Evolutionary conservation across 2,329 filamentous ascomycete species (phyloP).

Genomic region (Bipolaris zeicola): DNA sequence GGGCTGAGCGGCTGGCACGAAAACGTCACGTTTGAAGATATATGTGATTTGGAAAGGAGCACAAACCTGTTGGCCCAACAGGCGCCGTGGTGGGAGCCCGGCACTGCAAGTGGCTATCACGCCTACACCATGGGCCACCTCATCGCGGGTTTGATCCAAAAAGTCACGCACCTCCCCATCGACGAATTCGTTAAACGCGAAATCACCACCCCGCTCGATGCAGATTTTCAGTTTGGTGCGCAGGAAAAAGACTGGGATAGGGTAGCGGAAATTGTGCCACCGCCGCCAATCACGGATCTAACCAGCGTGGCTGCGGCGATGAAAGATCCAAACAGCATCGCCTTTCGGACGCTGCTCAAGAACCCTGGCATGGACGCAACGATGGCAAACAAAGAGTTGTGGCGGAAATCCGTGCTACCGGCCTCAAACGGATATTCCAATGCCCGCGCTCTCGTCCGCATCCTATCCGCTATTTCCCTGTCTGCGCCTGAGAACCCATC

Average conservation of each 20-base stretch:
- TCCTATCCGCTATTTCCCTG: slow-evolving; percentile 18
- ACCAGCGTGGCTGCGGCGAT: neutral
- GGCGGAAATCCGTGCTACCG: slow-evolving; percentile 1
- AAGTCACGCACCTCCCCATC: slow-evolving; percentile 13
- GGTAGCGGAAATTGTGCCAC: slow-evolving; percentile 20
- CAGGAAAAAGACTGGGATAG: slow-evolving; percentile 10
- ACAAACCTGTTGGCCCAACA: slow-evolving; percentile 18
- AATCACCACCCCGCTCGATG: slow-evolving; percentile 63
- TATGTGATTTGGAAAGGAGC: slow-evolving; percentile 13
- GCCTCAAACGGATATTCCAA: slow-evolving; percentile 23
- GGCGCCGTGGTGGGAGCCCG: slow-evolving; percentile 25
- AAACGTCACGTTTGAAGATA: slow-evolving; percentile 7
- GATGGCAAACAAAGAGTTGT: slow-evolving; percentile 6
- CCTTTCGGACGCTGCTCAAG: slow-evolving; percentile 7
- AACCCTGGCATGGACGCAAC: slow-evolving; percentile 17
- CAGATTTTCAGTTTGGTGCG: slow-evolving; percentile 25
- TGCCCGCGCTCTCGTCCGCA: slow-evolving; percentile 15
- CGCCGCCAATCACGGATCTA: slow-evolving; percentile 1
- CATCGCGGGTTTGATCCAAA: slow-evolving; percentile 14
- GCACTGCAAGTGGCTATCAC: slow-evolving; percentile 24
- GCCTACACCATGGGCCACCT: slow-evolving; percentile 22
- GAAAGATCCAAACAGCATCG: neutral
- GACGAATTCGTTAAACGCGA: slow-evolving; percentile 59
- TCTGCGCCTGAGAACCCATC: neutral
- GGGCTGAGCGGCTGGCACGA: slow-evolving; percentile 23